These are phyloP conservation scores for Acorus gramineus DNA, from an alignment of 106 monocot genomes.

Conservation along the genomic window DNA sequence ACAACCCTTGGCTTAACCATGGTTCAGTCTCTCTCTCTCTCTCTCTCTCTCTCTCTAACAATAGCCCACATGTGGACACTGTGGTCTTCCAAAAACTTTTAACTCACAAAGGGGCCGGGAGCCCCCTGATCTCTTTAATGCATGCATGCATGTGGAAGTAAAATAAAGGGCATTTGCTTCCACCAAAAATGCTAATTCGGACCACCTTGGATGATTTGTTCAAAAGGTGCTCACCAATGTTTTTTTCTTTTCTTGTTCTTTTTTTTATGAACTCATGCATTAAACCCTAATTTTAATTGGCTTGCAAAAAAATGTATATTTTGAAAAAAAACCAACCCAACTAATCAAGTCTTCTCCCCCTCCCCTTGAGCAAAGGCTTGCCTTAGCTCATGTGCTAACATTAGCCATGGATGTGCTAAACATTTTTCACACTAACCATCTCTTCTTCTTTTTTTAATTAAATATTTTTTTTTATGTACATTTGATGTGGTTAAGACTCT, in stretches of 20 bases:
- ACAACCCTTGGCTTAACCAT: conserved; percentile 4
- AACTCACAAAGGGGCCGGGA: neutral
- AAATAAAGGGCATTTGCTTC: no score
- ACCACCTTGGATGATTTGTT: no score
- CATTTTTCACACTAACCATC: conserved; percentile 9
- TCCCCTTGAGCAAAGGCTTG: no score
- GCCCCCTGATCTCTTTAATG: neutral
- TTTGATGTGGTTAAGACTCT: conserved; percentile 18
- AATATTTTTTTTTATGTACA: conserved; percentile 12
- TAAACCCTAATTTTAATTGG: neutral
- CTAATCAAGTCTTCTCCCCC: no score
- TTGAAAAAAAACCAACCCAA: no score
- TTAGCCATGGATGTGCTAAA: conserved; percentile 1
- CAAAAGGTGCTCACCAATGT: no score
- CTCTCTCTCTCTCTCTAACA: conserved; percentile 1
- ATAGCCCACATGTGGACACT: neutral
- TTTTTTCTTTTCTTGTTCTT: no score
- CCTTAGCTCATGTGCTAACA: no score
- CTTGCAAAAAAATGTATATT: no score
- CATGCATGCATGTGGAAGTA: neutral
- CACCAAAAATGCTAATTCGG: no score
- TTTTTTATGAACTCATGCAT: no score
- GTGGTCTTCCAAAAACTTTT: neutral
- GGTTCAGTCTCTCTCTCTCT: neutral
- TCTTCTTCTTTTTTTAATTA: conserved; percentile 3